Conservation (phyloP, 768 basidiomycete genomes). For the Gloeostereum incarnatum region DNA sequence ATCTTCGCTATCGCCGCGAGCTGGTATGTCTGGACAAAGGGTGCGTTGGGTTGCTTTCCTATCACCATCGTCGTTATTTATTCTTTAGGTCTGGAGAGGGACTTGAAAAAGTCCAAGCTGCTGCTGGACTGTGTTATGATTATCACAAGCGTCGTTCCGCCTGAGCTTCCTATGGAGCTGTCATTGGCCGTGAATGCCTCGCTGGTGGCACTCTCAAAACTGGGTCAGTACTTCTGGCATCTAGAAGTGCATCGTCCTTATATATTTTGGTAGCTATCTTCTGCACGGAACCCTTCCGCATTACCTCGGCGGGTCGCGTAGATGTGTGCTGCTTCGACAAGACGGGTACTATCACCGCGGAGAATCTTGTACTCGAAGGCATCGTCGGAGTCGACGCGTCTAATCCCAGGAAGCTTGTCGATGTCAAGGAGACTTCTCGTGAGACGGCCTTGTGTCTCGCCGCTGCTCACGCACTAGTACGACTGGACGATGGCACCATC, state of each 20-base stretch:
- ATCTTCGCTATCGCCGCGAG: slow-evolving; percentile 97
- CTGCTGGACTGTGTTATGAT: slow-evolving; percentile 93
- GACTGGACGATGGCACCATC: slow-evolving; percentile 86
- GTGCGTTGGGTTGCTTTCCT: slow-evolving; percentile 25
- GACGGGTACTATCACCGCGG: slow-evolving; percentile 97
- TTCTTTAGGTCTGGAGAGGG: slow-evolving; percentile 72
- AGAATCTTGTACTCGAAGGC: slow-evolving; percentile 91
- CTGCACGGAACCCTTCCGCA: slow-evolving; percentile 98
- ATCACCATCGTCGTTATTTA: neutral
- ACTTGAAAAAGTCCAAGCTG: slow-evolving; percentile 90
- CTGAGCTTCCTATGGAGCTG: slow-evolving; percentile 97
- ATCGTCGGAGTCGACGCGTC: slow-evolving; percentile 70
- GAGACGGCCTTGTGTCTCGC: slow-evolving; percentile 87
- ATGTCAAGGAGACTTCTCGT: slow-evolving; percentile 66
- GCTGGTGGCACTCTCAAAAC: slow-evolving; percentile 88
- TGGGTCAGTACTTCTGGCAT: slow-evolving; percentile 43
- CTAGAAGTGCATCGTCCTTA: neutral
- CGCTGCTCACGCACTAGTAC: slow-evolving; percentile 90
- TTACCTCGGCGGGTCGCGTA: slow-evolving; percentile 90
- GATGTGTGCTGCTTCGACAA: slow-evolving; percentile 99
- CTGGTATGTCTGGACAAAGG: slow-evolving; percentile 98
- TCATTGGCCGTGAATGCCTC: slow-evolving; percentile 94
- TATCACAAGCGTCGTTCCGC: slow-evolving; percentile 95
- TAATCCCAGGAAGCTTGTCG: slow-evolving; percentile 59
- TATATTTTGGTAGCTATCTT: slow-evolving; percentile 75